Evolutionary conservation across 2,329 filamentous ascomycete species (phyloP), one percentile per base, ranked within the genome.

Genomic region (Helminthosporium solani): DNA sequence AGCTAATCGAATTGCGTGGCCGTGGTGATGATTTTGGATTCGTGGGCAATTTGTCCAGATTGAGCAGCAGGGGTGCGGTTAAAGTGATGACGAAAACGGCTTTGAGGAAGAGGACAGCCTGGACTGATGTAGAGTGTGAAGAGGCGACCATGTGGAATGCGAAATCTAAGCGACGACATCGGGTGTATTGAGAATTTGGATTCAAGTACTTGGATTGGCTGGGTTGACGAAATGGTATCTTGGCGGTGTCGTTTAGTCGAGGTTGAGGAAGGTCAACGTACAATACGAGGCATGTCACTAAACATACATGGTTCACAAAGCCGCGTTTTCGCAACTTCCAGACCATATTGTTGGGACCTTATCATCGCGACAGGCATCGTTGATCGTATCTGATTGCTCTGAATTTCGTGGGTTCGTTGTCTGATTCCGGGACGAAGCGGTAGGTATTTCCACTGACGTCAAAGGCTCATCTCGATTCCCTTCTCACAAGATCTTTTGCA

Each of bases 401-500:
- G n/a, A n/a, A n/a, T n/a, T n/a, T n/a, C n/a, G n/a, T n/a, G n/a
- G n/a, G n/a, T n/a, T n/a, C n/a, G n/a, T n/a, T n/a, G n/a, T n/a
- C n/a, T n/a, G n/a, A n/a, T n/a, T n/a, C n/a, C n/a, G n/a, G n/a
- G n/a, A n/a, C n/a, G n/a, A n/a, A n/a, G n/a, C 23, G 23, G 23
- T 25, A 25, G 6, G 23, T 25, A 25, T 12, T 31, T 31, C 14
- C 14, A 31, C 28, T 12, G 23, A 9, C 12, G 28, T 14, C 4
- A 12, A 31, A 31, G 5, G 14, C 14, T 31, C 28, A n/a, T 25
- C 9, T 23, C 11, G 16, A 8, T 20, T 15, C 9, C n/a, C 1
- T 19, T 18, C 15, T 42, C 23, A 57, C 28, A 47, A 18, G 8
- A 57, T 53, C 33, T 50, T 46, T 33, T 62, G 42, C 7, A 62